Base-by-base conservation (phyloP, 2,329 filamentous ascomycete species). In the Thyridium curvatum region DNA sequence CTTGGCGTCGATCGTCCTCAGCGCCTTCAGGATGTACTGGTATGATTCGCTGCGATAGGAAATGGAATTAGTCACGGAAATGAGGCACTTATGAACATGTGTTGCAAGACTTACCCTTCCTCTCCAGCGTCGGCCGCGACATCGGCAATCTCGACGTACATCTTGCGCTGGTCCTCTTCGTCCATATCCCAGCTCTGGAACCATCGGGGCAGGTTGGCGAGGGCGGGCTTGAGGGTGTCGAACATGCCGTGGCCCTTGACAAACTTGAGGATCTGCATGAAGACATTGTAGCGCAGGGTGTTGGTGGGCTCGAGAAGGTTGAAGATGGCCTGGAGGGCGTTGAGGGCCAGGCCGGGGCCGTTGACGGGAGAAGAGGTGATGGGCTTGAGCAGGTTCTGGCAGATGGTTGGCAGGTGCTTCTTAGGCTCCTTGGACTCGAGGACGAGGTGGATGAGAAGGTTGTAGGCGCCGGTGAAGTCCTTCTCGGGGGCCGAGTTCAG, bases 381-480 rank as follows among this genome's bases (percentile, higher is more conserved):
- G 47, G 93, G 91, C 62, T 87, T 84, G 49, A 80, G 79, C 58
- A 98, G 86, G 68, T 94, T 91, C 56, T 82, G 74, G 79, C 93
- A 97, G 56, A 98, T 82, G 53, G 78, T 77, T 43, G 87, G 85
- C 49, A 98, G 82, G 70, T 93, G 85, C 66, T 85, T 86, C 64
- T 88, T 84, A 50, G 85, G 78, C 53, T 90, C 86, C 53, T 85
- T 79, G 43, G 89, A 87, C 68, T 94, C 87, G 55, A 88, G 76
- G 51, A 94, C 80, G 44, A 98, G 82, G 71, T 96, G 87, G 58
- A 97, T 83, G 62, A 98, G 83, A 52, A 97, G 84, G 70, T 98
- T 97, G 71, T 96, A 96, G 45, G 91, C 88, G 43, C 91, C 84
- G 44, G 88, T 90, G 62, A 96, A 93, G 66, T 97, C 91, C 77